Evolutionary conservation across 345 rosid species (phyloP).

Genomic region (Pugionium cornutum): DNA sequence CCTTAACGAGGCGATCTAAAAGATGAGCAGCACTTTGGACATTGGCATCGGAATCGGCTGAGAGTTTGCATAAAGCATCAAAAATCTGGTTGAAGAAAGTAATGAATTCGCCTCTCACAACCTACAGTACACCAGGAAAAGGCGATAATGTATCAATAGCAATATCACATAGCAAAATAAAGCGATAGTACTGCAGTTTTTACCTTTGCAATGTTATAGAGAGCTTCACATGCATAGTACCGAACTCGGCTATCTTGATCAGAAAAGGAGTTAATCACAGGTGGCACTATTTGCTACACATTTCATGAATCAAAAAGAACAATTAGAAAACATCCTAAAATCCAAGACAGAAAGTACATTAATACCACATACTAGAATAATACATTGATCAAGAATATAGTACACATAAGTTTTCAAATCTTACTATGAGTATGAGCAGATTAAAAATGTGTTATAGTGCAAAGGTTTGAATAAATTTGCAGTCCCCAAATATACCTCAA

Average conservation of each 20-base stretch:
- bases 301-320: constrained; percentile 36
- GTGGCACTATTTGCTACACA: constrained; percentile 90
- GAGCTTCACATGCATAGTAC: constrained; percentile 98
- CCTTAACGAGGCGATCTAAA: constrained; percentile 97
- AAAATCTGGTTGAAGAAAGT: constrained; percentile 91
- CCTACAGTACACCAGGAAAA: constrained; percentile 55
- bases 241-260: constrained; percentile 99
- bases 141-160: constrained; percentile 1
- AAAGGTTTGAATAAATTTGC: neutral
- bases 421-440: neutral
- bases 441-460: constrained; percentile 10
- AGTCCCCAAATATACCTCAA: constrained; percentile 58
- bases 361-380: constrained; percentile 4
- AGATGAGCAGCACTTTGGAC: constrained; percentile 99
- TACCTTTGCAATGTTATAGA: constrained; percentile 98
- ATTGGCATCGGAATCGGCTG: constrained; percentile 94
- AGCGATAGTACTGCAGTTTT: neutral
- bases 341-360: constrained; percentile 13
- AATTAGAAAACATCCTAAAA: constrained; percentile 18
- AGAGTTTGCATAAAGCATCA: constrained; percentile 96
- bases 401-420: neutral
- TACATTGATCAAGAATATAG: neutral
- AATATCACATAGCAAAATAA: neutral
- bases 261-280: constrained; percentile 85
- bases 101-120: constrained; percentile 97